A percentile compares a stretch with the other conserved stretches of the same genome.
These are phyloP conservation scores for Collybiopsis luxurians DNA, from an alignment of 768 basidiomycete species.

Conservation along the genomic window DNA sequence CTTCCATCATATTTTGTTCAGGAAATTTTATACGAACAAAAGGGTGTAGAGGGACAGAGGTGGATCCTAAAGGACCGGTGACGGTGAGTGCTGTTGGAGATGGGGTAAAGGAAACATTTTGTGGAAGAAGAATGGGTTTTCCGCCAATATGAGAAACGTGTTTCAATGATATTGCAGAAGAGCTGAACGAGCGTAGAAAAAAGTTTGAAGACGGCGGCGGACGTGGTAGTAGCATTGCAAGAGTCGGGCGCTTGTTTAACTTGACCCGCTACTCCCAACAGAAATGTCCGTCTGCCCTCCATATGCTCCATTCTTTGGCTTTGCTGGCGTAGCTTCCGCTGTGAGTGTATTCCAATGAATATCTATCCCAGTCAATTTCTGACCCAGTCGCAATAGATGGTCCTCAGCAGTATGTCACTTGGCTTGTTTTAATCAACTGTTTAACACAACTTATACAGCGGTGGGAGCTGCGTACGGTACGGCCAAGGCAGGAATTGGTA, in stretches of 20 bases:
- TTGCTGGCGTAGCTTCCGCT: constrained; percentile 92
- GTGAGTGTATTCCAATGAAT: constrained; percentile 44
- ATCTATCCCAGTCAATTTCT: constrained; percentile 6
- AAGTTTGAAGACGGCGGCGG: too few species aligned
- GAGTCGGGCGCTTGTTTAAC: not conserved
- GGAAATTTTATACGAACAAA: constrained; percentile 46
- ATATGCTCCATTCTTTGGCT: constrained; percentile 97
- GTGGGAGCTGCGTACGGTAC: constrained; percentile 96
- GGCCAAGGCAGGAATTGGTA: constrained; percentile 95
- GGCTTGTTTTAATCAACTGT: not conserved
- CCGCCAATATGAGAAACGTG: constrained; percentile 67
- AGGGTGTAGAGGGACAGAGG: constrained; percentile 42
- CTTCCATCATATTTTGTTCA: constrained; percentile 34
- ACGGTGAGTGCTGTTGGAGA: constrained; percentile 37
- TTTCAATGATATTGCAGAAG: constrained; percentile 44
- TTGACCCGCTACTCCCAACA: not conserved
- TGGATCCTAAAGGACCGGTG: constrained; percentile 46
- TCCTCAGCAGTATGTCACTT: constrained; percentile 78
- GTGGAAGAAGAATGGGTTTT: constrained; percentile 50
- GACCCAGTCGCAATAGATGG: constrained; percentile 64
- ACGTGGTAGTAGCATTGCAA: not conserved
- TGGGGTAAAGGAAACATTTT: constrained; percentile 39
- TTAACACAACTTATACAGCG: constrained; percentile 41
- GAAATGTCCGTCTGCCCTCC: constrained; percentile 77
- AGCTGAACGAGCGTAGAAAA: constrained; percentile 36